phyloP scores from a whole-genome alignment of 2,329 filamentous ascomycete genomes.

The Zymoseptoria tritici region DNA sequence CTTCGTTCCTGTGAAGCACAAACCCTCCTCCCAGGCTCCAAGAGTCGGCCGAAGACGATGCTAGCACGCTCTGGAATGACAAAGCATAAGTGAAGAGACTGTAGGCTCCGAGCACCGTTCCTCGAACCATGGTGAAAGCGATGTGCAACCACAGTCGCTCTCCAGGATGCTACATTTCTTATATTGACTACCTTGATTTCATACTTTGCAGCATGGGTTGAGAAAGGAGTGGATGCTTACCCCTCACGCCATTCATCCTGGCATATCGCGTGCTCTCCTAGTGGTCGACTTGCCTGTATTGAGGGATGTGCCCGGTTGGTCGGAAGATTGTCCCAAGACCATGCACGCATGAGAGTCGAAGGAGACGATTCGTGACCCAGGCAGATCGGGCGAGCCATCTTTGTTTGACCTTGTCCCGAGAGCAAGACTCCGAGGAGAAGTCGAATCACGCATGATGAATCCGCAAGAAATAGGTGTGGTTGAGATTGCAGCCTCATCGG shows the following conservation, averaged over 20 bases:
- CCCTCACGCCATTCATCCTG: background rate
- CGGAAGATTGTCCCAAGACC: background rate
- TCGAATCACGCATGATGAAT: background rate
- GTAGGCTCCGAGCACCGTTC: background rate
- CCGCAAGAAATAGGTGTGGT: conserved; percentile 1
- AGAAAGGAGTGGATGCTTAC: background rate
- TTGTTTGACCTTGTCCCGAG: background rate
- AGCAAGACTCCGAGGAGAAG: background rate
- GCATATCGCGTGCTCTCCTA: background rate
- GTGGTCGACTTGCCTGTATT: background rate
- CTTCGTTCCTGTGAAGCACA: conserved; percentile 4
- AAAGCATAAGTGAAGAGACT: conserved; percentile 10
- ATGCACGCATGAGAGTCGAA: background rate
- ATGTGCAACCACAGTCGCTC: background rate
- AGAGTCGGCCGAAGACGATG: background rate
- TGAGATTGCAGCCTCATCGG: conserved; percentile 2
- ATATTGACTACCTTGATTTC: background rate
- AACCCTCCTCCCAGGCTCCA: conserved; percentile 12
- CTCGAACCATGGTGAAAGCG: background rate
- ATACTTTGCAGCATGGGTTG: background rate
- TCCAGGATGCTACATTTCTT: background rate
- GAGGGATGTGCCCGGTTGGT: background rate
- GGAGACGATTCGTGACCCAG: background rate
- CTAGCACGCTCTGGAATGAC: conserved; percentile 9
- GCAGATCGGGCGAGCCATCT: background rate